Base-by-base conservation (phyloP, 164 flowering plant species). In the Nelumbo lutea region DNA sequence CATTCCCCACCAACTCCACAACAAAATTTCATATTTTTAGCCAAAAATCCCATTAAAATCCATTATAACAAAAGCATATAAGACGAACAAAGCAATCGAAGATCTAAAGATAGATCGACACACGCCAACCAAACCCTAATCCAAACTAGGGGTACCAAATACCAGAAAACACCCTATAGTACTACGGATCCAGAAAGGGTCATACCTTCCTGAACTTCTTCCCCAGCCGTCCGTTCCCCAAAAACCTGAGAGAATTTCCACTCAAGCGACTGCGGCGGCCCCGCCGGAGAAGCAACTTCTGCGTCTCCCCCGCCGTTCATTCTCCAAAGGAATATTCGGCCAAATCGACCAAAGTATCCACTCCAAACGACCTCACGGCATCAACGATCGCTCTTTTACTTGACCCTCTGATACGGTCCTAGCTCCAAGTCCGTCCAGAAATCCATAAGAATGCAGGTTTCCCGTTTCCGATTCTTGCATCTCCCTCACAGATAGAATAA, bases 241-340 rank as follows among this genome's bases (percentile, higher is more conserved):
- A 91, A 89, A 3, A 91, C 97, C 83, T 91, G 97, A 47, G 97
- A 82, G 79, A 91, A 91, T 70, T 87, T 89, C 97, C 97, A 91
- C 66, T 89, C 95, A 14, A 87, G 86, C 64, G 87, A 74, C 71
- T 73, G 78, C 61, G 81, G 72, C 68, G 86, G 72, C 61, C 72
- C 81, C 38, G 43, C 75, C 68, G 75, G 65, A 60, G 75, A 58
- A 59, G 70, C 77, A 11, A 44, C 77, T 13, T 44, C 86, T 39
- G 58, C 78, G n/a, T 68, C 79, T 59, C 76, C 83, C 52, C 80
- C 85, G 68, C 81, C 86, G 79, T 78, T 80, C 89, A 84, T 72
- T 56, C 66, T 64, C 71, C 27, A 1, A 59, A 3, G n/a, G 15
- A 45, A 70, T 60, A 48, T 27, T 70, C 70, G 62, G 53, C 65